Percentiles rank a stretch among this genome's conserved stretches.
phyloP scores from a whole-genome alignment of 306 rosid species.

The Glycyrrhiza uralensis region DNA sequence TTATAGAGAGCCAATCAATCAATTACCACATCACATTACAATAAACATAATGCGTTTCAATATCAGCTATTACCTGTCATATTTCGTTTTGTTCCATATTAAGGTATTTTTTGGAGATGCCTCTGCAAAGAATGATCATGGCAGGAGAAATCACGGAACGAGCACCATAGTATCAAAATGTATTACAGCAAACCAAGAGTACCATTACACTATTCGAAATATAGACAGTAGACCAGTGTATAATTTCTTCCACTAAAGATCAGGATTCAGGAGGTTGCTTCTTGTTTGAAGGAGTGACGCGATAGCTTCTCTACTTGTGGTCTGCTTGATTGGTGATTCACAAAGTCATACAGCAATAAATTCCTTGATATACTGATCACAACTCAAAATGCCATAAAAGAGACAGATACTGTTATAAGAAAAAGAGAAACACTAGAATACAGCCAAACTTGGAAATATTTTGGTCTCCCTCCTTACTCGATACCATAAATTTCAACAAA shows the following conservation, averaged over 20 bases:
- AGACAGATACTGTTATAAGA: slow-evolving; percentile 33
- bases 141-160: slow-evolving; percentile 14
- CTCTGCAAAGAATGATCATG: slow-evolving; percentile 32
- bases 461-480: slow-evolving; percentile 3
- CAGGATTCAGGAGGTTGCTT: slow-evolving; percentile 57
- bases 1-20: no score
- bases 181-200: slow-evolving; percentile 43
- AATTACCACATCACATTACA: not conserved
- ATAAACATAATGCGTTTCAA: not conserved
- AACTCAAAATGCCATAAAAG: slow-evolving; percentile 62
- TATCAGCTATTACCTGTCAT: slow-evolving; percentile 41
- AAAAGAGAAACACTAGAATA: not conserved
- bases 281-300: slow-evolving; percentile 57
- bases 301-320: slow-evolving; percentile 52
- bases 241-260: slow-evolving; percentile 55
- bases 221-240: slow-evolving; percentile 46
- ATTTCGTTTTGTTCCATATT: slow-evolving; percentile 62
- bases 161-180: not conserved
- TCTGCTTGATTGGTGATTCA: slow-evolving; percentile 66
- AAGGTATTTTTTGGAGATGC: slow-evolving; percentile 71
- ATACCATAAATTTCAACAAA: not conserved
- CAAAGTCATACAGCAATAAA: slow-evolving; percentile 54
- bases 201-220: slow-evolving; percentile 54
- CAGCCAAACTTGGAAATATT: not conserved
- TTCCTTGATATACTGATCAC: slow-evolving; percentile 67